Evolutionary conservation across 495 filamentous ascomycete species (phyloP).

Genomic region (Penicillium parvum): DNA sequence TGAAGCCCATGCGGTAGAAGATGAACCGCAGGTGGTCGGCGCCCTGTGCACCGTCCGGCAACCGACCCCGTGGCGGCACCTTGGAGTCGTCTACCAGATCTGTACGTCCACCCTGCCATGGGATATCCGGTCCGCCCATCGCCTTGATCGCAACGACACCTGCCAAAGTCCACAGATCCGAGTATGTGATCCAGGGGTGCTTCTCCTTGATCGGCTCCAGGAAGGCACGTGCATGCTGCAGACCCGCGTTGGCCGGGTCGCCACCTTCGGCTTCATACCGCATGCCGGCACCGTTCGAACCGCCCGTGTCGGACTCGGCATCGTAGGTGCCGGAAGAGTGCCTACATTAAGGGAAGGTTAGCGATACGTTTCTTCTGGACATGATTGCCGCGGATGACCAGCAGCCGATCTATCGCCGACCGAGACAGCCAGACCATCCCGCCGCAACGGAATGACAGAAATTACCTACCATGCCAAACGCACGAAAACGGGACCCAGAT

Average conservation of each 20-base stretch:
- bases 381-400: conserved; percentile 4
- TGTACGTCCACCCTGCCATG: conserved; percentile 53
- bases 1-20: conserved; percentile 63
- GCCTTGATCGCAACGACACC: conserved; percentile 54
- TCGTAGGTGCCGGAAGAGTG: conserved; percentile 61
- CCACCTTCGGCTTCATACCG: conserved; percentile 60
- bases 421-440: conserved; percentile 1
- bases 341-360: conserved; percentile 26
- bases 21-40: conserved; percentile 55
- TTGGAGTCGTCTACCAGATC: conserved; percentile 55
- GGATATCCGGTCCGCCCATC: conserved; percentile 52
- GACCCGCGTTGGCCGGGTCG: conserved; percentile 59
- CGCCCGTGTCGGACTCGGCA: conserved; percentile 52
- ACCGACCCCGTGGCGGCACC: conserved; percentile 51
- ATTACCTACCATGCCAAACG: conserved; percentile 54
- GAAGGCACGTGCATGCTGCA: conserved; percentile 59
- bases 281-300: conserved; percentile 62
- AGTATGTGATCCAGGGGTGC: conserved; percentile 61
- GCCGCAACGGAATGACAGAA: conserved; percentile 1
- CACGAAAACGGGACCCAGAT: conserved; percentile 57
- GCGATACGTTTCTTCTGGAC: not conserved
- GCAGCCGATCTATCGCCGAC: conserved; percentile 4
- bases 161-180: conserved; percentile 59
- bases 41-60: conserved; percentile 57
- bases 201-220: conserved; percentile 54